Conservation (phyloP, 1,284 basidiomycete species). For the Ustilago tritici region DNA sequence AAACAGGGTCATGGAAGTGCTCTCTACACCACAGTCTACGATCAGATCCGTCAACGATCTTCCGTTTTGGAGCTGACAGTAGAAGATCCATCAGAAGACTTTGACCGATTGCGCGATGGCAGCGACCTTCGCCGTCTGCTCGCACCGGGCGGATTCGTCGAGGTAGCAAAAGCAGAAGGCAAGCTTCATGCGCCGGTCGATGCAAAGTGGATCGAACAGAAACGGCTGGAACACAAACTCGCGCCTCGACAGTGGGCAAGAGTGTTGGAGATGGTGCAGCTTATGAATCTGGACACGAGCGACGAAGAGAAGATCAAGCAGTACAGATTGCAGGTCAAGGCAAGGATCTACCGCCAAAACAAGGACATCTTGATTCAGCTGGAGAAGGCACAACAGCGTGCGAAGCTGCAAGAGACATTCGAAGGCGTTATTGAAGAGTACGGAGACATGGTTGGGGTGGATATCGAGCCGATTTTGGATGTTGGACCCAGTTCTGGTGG, state of each 20-base stretch:
- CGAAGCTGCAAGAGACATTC: conserved; percentile 93
- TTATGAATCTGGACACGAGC: conserved; percentile 78
- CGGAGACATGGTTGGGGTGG: conserved; percentile 76
- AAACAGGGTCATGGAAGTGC: conserved; percentile 79
- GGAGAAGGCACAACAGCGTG: conserved; percentile 83
- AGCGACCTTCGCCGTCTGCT: conserved; percentile 89
- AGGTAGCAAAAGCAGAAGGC: conserved; percentile 70
- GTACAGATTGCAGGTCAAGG: conserved; percentile 79
- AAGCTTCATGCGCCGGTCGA: conserved; percentile 82
- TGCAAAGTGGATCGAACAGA: conserved; percentile 81
- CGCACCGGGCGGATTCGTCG: conserved; percentile 74
- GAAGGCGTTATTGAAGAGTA: conserved; percentile 88
- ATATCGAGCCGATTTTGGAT: conserved; percentile 59
- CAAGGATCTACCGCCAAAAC: conserved; percentile 92
- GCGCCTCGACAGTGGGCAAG: conserved; percentile 94
- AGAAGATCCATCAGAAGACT: conserved; percentile 95
- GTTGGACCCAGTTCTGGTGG: conserved; percentile 13
- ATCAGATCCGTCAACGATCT: conserved; percentile 77
- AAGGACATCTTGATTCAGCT: conserved; percentile 88
- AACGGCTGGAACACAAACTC: conserved; percentile 86
- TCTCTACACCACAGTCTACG: conserved; percentile 88
- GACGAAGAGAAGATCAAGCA: conserved; percentile 76
- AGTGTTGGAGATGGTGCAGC: conserved; percentile 89
- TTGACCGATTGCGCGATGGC: conserved; percentile 92
- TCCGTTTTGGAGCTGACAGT: conserved; percentile 89